These are phyloP conservation scores for Solanum tacnaense DNA, from an alignment of 257 asterid species.

Conservation along the genomic window DNA sequence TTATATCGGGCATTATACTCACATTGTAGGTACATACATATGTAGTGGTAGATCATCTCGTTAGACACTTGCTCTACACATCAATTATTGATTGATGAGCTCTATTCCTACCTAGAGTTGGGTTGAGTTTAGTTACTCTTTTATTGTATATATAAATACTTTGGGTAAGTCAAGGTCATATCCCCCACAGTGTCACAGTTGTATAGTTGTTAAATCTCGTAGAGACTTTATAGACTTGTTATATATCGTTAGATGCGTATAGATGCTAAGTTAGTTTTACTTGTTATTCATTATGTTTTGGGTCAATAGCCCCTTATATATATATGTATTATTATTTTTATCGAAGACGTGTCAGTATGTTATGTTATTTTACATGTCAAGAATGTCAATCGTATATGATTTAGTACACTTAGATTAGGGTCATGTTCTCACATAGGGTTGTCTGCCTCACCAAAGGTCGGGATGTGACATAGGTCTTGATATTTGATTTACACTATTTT, in stretches of 20 bases:
- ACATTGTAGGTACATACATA: not conserved
- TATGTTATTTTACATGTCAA: not conserved
- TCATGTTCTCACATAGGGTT: not conserved
- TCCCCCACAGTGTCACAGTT: not conserved
- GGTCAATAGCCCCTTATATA: not conserved
- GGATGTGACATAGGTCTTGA: too few relatives aligned
- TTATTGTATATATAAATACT: not conserved
- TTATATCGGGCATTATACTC: not conserved
- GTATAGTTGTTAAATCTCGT: not conserved
- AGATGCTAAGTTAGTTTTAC: not conserved
- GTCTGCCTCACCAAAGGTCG: not conserved
- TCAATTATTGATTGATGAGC: not conserved
- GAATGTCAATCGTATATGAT: not conserved
- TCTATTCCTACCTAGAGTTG: not conserved
- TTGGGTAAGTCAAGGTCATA: not conserved
- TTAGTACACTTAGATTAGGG: not conserved
- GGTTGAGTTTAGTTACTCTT: not conserved
- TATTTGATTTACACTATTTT: too few relatives aligned
- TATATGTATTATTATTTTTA: too few relatives aligned
- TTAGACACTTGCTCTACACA: not conserved
- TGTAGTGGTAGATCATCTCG: not conserved
- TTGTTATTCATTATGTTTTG: too few relatives aligned
- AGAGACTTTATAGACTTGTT: not conserved
- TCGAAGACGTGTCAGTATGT: not conserved
- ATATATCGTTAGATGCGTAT: not conserved